A percentile compares a stretch with the other conserved stretches of the same genome.
phyloP scores from a whole-genome alignment of 805 yeast genomes.

The Wickerhamiella kazuoi region DNA sequence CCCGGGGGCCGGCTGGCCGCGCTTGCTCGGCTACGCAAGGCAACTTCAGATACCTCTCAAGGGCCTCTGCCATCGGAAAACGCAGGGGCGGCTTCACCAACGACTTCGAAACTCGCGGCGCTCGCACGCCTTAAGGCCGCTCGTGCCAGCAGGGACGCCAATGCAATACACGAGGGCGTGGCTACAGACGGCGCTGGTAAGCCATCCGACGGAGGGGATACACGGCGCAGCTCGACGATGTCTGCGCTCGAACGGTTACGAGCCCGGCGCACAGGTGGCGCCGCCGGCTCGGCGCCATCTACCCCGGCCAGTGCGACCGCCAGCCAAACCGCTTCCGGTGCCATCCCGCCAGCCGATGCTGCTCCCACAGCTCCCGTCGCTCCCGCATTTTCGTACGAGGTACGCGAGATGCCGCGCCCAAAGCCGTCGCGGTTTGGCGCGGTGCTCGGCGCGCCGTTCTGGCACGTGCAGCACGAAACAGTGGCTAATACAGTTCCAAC shows the following conservation, averaged over 20 bases:
- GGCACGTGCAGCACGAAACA: background rate
- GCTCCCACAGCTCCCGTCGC: background rate
- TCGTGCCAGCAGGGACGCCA: no score
- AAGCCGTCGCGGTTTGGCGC: constrained; percentile 5
- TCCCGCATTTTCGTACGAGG: background rate
- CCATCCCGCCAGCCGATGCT: background rate
- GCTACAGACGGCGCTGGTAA: background rate
- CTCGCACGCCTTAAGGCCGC: background rate
- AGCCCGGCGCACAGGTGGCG: background rate
- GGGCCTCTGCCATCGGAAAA: background rate
- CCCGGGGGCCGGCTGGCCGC: constrained; percentile 1
- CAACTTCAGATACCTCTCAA: background rate
- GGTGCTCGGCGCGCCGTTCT: constrained; percentile 1
- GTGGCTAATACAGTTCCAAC: constrained; percentile 11
- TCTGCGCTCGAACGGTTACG: background rate
- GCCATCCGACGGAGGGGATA: background rate
- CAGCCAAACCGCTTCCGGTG: background rate
- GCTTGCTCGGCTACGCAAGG: constrained; percentile 3
- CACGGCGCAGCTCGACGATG: background rate
- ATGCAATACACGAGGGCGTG: no score
- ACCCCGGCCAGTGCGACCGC: background rate
- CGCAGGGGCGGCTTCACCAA: background rate
- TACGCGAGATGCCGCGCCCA: background rate
- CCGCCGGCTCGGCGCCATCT: no score
- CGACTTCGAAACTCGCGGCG: background rate